Evolutionary conservation across 208 protist species (phyloP).

Genomic region (Blechomonas ayalai): DNA sequence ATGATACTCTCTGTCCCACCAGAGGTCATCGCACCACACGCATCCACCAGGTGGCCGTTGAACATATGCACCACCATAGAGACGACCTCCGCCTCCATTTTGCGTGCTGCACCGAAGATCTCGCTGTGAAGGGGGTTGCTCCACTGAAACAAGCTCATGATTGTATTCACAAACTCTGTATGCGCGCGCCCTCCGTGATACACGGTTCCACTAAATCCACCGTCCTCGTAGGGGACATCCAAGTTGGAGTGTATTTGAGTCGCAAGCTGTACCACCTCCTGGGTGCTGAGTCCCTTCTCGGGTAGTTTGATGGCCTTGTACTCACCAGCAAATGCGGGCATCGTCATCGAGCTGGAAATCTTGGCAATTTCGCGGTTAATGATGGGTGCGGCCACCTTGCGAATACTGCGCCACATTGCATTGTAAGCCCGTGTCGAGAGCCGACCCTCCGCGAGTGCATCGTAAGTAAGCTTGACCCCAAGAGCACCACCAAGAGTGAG

Average conservation of each 20-base stretch:
- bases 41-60: conserved; percentile 83
- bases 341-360: conserved; percentile 27
- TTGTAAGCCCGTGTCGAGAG: conserved; percentile 47
- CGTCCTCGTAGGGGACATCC: conserved; percentile 59
- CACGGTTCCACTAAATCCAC: conserved; percentile 87
- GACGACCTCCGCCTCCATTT: conserved; percentile 98
- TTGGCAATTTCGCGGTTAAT: conserved; percentile 47
- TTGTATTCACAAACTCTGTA: conserved; percentile 84
- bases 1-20: conserved; percentile 97
- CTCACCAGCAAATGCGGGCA: conserved; percentile 59
- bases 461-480: conserved; percentile 23
- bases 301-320: conserved; percentile 63
- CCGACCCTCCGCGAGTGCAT: conserved; percentile 36
- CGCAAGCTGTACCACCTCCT: conserved; percentile 58
- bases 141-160: conserved; percentile 87
- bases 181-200: conserved; percentile 88
- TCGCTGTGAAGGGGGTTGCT: conserved; percentile 96
- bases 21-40: conserved; percentile 94
- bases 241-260: conserved; percentile 44
- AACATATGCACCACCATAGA: conserved; percentile 94
- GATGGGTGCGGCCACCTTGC: conserved; percentile 37
- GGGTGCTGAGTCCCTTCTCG: conserved; percentile 29
- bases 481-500: conserved; percentile 33
- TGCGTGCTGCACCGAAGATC: conserved; percentile 94
- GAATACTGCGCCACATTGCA: conserved; percentile 44